A percentile compares a stretch with the other conserved stretches of the same genome.
phyloP scores from a whole-genome alignment of 257 asterid genomes.

The Salvia splendens region DNA sequence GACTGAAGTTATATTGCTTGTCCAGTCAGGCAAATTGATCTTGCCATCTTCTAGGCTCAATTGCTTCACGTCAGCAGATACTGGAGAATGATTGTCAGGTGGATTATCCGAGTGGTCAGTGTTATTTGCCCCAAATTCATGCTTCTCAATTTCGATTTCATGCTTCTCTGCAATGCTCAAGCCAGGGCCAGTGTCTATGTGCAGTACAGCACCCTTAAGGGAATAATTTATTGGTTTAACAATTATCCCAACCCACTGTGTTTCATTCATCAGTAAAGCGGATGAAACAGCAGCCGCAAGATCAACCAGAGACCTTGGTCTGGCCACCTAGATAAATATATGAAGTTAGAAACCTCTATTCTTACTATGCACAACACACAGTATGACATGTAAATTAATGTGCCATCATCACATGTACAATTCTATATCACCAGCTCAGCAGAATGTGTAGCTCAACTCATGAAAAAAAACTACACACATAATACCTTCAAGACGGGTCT shows the following conservation, averaged over 20 bases:
- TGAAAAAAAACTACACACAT: conserved; percentile 9
- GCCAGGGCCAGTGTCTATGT: conserved; percentile 94
- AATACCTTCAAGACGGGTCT: conserved; percentile 93
- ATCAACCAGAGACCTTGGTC: conserved; percentile 93
- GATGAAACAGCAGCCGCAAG: conserved; percentile 96
- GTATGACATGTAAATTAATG: conserved; percentile 9
- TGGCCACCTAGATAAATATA: conserved; percentile 63
- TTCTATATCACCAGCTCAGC: conserved; percentile 25
- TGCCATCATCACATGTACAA: conserved; percentile 8
- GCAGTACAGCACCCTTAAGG: conserved; percentile 86
- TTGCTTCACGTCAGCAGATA: conserved; percentile 48
- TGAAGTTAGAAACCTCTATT: conserved; percentile 19
- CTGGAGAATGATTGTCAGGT: conserved; percentile 39
- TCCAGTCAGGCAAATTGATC: conserved; percentile 84
- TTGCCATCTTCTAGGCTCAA: conserved; percentile 66
- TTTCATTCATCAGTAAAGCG: conserved; percentile 88
- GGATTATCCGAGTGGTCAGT: conserved; percentile 32
- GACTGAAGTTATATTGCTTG: conserved; percentile 74
- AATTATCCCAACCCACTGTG: conserved; percentile 93
- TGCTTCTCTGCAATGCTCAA: conserved; percentile 70
- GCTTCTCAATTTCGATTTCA: conserved; percentile 82
- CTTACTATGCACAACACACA: conserved; percentile 14
- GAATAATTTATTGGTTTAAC: conserved; percentile 78
- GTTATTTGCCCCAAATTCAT: conserved; percentile 40
- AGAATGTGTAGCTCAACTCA: conserved; percentile 26